Conservation (phyloP, 2,329 filamentous ascomycete genomes). For the Pyrenophora teres region DNA sequence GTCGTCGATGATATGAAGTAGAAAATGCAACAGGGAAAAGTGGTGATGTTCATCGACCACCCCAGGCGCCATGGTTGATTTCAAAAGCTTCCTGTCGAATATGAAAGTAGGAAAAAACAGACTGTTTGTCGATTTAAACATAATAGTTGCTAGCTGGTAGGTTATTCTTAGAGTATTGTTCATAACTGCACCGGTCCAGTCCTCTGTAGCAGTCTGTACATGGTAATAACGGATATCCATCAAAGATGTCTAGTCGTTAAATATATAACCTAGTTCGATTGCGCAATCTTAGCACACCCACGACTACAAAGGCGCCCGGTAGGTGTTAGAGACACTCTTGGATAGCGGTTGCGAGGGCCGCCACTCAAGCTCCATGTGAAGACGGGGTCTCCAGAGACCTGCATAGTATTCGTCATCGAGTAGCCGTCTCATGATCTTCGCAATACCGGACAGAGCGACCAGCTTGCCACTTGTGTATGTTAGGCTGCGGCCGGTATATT, state of each 20-base stretch:
- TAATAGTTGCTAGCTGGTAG: background rate
- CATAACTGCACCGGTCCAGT: background rate
- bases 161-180: background rate
- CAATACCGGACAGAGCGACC: background rate
- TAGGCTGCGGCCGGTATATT: background rate
- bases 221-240: background rate
- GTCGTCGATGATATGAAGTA: no score
- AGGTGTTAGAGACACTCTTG: background rate
- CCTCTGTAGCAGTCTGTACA: background rate
- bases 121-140: background rate
- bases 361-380: background rate
- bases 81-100: no score
- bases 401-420: background rate
- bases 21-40: no score
- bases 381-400: background rate
- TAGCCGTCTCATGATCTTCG: background rate
- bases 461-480: background rate
- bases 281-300: background rate
- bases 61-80: no score
- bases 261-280: background rate
- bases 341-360: background rate
- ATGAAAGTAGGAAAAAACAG: no score
- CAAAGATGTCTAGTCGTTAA: background rate
- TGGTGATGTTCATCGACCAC: no score
- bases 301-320: background rate